Conservation (phyloP, 805 yeast species). For the Pichia gijzeniarum region DNA sequence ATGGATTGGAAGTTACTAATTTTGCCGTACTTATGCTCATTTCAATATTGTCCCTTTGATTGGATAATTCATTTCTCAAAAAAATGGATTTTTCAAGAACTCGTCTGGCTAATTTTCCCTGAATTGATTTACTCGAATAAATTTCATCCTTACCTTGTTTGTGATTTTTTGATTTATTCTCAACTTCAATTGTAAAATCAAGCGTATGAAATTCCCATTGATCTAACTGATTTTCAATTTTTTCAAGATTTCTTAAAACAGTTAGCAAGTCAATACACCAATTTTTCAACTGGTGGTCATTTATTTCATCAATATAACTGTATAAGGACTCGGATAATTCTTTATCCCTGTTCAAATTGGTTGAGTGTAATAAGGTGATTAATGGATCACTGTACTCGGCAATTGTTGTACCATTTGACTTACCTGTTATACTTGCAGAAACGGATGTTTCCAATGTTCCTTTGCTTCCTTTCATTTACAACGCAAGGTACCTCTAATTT, state of each 20-base stretch:
- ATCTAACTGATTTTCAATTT: slow-evolving; percentile 38
- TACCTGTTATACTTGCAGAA: no score
- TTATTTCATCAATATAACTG: slow-evolving; percentile 37
- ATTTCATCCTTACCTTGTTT: slow-evolving; percentile 14
- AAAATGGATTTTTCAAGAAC: slow-evolving; percentile 35
- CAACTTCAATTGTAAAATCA: slow-evolving; percentile 31
- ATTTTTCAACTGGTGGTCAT: slow-evolving; percentile 39
- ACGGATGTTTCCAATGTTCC: no score
- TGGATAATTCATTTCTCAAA: slow-evolving; percentile 39
- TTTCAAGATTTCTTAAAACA: slow-evolving; percentile 44
- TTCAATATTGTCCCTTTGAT: slow-evolving; percentile 39
- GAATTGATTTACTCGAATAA: slow-evolving; percentile 2
- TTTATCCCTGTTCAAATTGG: slow-evolving; percentile 36
- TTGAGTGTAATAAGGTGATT: slow-evolving; percentile 41
- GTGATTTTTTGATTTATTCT: slow-evolving; percentile 4
- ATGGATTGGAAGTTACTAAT: slow-evolving; percentile 29
- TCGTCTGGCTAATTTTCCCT: slow-evolving; percentile 43
- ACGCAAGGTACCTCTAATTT: no score
- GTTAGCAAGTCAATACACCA: slow-evolving; percentile 43
- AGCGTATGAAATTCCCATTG: slow-evolving; percentile 53
- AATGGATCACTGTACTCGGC: slow-evolving; percentile 41
- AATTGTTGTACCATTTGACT: background rate
- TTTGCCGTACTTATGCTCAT: slow-evolving; percentile 30
- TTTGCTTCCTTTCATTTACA: no score
- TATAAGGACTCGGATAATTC: slow-evolving; percentile 37